Evolutionary conservation across 371 early-diverging fungal species (phyloP).

Genomic region (Lichtheimia ramosa): DNA sequence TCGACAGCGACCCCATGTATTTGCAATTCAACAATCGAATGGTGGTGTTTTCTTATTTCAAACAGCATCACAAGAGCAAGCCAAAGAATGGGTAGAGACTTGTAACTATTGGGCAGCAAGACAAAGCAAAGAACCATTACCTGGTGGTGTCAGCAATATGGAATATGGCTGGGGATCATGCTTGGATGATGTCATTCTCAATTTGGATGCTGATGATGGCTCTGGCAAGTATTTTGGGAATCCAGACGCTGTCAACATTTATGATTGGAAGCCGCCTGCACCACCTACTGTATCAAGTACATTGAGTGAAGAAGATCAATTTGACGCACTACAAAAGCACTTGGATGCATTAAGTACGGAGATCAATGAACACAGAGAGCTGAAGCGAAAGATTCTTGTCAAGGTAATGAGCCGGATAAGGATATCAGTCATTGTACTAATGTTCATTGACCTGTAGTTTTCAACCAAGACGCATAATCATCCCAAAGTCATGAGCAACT

Average conservation of each 20-base stretch:
- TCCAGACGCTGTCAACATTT: conserved; percentile 28
- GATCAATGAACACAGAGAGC: conserved; percentile 43
- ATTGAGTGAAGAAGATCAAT: conserved; percentile 37
- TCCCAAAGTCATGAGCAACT: conserved; percentile 77
- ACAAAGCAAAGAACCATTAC: conserved; percentile 82
- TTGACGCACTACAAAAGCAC: conserved; percentile 29
- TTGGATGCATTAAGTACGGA: conserved; percentile 32
- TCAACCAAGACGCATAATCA: conserved; percentile 56
- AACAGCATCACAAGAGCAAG: conserved; percentile 62
- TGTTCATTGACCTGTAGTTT: conserved; percentile 28
- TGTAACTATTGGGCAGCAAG: conserved; percentile 95
- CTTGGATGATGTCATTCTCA: conserved; percentile 38
- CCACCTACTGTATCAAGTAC: conserved; percentile 39
- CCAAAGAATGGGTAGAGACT: conserved; percentile 80
- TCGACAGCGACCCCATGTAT: conserved; percentile 74
- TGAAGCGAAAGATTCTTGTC: conserved; percentile 38
- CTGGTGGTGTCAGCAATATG: conserved; percentile 82
- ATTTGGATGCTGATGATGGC: conserved; percentile 23
- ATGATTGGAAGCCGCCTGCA: conserved; percentile 48
- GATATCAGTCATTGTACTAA: too few species aligned
- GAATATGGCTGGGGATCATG: conserved; percentile 91
- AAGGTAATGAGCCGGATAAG: conserved; percentile 22
- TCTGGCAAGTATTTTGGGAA: conserved; percentile 17
- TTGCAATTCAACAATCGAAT: conserved; percentile 79
- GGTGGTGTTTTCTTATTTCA: conserved; percentile 88